Evolutionary conservation across 768 basidiomycete genomes (phyloP).

Genomic region (Fistulinella prunicolor): DNA sequence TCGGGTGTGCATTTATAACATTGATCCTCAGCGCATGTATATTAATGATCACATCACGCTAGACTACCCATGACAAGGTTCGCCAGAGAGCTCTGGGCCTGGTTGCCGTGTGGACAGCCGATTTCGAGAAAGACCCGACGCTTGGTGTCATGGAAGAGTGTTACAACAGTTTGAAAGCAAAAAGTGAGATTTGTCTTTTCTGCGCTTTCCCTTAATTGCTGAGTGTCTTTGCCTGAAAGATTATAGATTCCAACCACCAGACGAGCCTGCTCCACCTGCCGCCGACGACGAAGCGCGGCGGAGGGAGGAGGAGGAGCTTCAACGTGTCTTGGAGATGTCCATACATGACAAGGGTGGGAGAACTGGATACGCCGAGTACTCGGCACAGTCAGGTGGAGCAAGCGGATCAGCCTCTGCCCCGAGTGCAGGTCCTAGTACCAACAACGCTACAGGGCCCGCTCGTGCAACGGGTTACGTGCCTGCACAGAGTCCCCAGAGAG

Average conservation of each 20-base stretch:
- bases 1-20: conserved; percentile 51
- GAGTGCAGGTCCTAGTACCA: conserved; percentile 24
- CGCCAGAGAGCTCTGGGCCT: conserved; percentile 66
- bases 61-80: conserved; percentile 92
- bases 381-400: conserved; percentile 37
- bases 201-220: conserved; percentile 3
- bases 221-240: conserved; percentile 38
- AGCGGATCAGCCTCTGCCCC: conserved; percentile 30
- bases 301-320: conserved; percentile 92
- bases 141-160: conserved; percentile 92
- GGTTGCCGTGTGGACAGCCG: conserved; percentile 79
- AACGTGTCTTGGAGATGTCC: conserved; percentile 89
- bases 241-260: conserved; percentile 63
- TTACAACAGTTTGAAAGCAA: conserved; percentile 74
- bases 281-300: conserved; percentile 79
- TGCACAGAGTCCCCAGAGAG: conserved; percentile 45
- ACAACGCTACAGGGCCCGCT: conserved; percentile 29
- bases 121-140: conserved; percentile 76
- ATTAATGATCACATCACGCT: conserved; percentile 12
- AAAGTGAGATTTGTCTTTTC: conserved; percentile 50
- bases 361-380: conserved; percentile 47
- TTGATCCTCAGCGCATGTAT: not conserved
- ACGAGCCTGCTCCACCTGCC: conserved; percentile 63
- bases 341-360: conserved; percentile 89
- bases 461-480: conserved; percentile 58